Evolutionary conservation across 768 basidiomycete genomes (phyloP).

Genomic region (Crassisporium funariophilum): DNA sequence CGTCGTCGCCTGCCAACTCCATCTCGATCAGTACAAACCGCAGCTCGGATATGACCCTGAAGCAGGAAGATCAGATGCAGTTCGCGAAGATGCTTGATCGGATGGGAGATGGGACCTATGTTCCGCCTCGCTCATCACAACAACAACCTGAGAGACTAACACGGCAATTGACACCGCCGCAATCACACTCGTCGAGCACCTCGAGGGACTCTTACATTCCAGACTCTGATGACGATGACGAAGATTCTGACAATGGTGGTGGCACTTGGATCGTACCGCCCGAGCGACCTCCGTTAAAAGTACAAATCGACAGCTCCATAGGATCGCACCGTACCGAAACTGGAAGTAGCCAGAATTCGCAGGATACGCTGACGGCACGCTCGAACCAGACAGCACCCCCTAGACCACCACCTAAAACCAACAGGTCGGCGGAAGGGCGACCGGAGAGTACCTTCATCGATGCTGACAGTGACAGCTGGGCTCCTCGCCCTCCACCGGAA

Average conservation of each 20-base stretch:
- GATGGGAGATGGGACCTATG: constrained; percentile 10
- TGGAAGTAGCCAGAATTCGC: too few species aligned
- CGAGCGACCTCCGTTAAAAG: constrained; percentile 43
- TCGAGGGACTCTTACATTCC: constrained; percentile 10
- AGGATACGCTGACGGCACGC: constrained; percentile 6
- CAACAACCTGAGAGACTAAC: constrained; percentile 5
- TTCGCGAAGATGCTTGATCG: constrained; percentile 21
- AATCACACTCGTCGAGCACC: constrained; percentile 9
- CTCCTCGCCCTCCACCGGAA: constrained; percentile 87
- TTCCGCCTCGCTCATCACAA: constrained; percentile 1
- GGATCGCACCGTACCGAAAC: too few species aligned
- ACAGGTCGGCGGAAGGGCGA: constrained; percentile 26
- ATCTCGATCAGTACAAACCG: constrained; percentile 11
- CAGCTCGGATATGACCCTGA: constrained; percentile 23
- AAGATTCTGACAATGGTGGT: constrained; percentile 52
- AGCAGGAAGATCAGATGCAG: constrained; percentile 22
- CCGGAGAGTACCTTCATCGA: constrained; percentile 62
- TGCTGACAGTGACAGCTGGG: constrained; percentile 75
- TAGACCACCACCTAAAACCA: constrained; percentile 8
- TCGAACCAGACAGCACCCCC: constrained; percentile 13
- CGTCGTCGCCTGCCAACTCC: constrained; percentile 18
- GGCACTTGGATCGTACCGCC: constrained; percentile 35
- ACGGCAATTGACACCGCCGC: constrained; percentile 13
- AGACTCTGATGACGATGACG: constrained; percentile 33
- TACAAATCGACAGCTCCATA: constrained; percentile 40